Conservation (phyloP, 1,284 basidiomycete genomes). For the Austropuccinia psidii region DNA sequence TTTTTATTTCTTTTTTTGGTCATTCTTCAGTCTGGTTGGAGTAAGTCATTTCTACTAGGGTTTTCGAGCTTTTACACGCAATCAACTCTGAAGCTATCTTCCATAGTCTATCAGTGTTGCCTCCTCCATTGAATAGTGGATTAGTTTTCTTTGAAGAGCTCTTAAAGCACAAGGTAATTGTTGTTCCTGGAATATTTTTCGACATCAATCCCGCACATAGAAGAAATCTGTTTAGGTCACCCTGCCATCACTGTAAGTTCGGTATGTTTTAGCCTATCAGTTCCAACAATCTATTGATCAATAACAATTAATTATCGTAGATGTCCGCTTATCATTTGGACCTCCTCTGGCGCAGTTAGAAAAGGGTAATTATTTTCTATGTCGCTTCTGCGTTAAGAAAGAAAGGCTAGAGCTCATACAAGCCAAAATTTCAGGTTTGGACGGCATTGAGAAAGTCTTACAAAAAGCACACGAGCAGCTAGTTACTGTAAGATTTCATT, state of each 20-base stretch:
- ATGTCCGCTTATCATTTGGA: constrained; percentile 59
- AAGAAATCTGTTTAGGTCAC: constrained; percentile 73
- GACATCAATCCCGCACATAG: constrained; percentile 72
- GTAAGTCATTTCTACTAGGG: constrained; percentile 48
- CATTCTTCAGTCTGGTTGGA: constrained; percentile 36
- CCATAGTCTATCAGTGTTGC: constrained; percentile 71
- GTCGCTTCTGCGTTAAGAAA: background rate
- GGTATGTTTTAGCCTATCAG: constrained; percentile 53
- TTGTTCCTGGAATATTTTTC: constrained; percentile 77
- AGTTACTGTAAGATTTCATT: constrained; percentile 25
- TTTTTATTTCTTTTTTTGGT: background rate
- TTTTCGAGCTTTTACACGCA: constrained; percentile 61
- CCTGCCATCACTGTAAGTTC: constrained; percentile 74
- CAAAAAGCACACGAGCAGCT: constrained; percentile 58
- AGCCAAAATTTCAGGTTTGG: constrained; percentile 55
- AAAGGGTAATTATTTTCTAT: constrained; percentile 53
- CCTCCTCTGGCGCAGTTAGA: constrained; percentile 75
- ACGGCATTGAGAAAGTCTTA: constrained; percentile 73
- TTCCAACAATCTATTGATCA: background rate
- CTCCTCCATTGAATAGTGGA: constrained; percentile 74
- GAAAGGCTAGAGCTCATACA: background rate
- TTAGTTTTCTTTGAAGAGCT: constrained; percentile 90
- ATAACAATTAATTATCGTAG: constrained; percentile 37
- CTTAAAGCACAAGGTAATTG: constrained; percentile 79
- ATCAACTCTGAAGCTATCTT: constrained; percentile 50